A percentile compares a stretch with the other conserved stretches of the same genome.
Conservation (phyloP, 2,329 filamentous ascomycete genomes). For the Talaromyces islandicus region DNA sequence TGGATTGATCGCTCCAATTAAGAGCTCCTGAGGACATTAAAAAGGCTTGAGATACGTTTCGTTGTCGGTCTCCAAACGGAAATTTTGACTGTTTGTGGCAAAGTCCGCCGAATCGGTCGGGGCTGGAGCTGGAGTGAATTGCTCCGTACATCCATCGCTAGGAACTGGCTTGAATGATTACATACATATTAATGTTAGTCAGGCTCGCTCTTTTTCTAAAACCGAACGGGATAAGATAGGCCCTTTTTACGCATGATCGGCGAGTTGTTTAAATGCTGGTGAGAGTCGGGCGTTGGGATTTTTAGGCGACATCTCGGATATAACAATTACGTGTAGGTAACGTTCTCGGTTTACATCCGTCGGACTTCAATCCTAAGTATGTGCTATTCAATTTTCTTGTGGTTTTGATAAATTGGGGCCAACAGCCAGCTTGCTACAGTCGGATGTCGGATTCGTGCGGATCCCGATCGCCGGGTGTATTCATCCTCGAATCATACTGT, state of each 20-base stretch:
- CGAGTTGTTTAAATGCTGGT: neutral
- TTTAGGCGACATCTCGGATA: too few relatives aligned
- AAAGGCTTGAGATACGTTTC: neutral
- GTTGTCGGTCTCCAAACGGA: neutral
- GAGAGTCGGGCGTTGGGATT: too few relatives aligned
- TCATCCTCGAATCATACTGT: neutral
- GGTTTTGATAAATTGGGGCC: neutral
- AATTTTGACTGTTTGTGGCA: neutral
- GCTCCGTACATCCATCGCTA: neutral
- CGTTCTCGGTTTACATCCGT: neutral
- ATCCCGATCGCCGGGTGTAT: neutral
- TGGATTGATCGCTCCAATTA: too few relatives aligned
- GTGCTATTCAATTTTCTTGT: neutral
- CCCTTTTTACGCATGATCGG: neutral
- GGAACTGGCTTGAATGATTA: neutral
- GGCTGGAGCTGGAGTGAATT: neutral
- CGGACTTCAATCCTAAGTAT: neutral
- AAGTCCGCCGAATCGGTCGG: neutral
- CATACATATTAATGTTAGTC: too few relatives aligned
- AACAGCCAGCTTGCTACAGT: neutral
- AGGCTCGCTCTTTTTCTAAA: neutral
- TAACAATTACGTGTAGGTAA: too few relatives aligned
- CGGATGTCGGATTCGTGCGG: neutral
- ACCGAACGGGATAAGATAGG: neutral
- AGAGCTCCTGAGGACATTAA: too few relatives aligned